Base-by-base conservation (phyloP, 805 yeast species). In the Hanseniaspora lachancei region DNA sequence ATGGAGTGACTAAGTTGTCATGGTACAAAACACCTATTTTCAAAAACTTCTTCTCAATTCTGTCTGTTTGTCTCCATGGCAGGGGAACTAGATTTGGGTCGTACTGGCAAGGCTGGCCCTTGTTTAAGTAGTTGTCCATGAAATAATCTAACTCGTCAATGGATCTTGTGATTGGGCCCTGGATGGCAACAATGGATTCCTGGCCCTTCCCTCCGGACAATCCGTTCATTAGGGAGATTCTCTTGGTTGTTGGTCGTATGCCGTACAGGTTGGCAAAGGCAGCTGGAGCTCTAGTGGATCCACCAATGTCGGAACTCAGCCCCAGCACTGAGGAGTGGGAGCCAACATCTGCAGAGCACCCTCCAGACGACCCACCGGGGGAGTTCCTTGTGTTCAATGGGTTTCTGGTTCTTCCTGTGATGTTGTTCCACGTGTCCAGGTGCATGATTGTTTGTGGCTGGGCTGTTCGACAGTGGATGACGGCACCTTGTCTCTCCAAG, bases 361-460 rank as follows among this genome's bases (percentile, higher is more conserved):
- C 88, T 41, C 84, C 82, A 3, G 85, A 79, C 0, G 84, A 79
- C n/a, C 88, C 88, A 59, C 88, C 87, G 2, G 84, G 74, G 20
- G 84, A 76, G 57, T 81, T 70, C 27, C 73, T 67, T 40, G 80
- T 70, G 60, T 82, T 82, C 66, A 71, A 68, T 0, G 85, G 78
- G 63, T 82, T 82, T 63, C 77, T 71, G 6, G 84, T 73, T 59
- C 79, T 71, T 6, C 86, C 86, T 46, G 72, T 74, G 62, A 82
- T 72, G 68, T 78, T 78, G 66, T 81, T 80, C 62, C 72, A 70
- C 24, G 85, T 77, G 64, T 80, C 84, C 63, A 80, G 68, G 61
- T 82, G 86, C 88, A 82, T 82, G 64, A 82, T 69, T 3, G 80
- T 72, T 64, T 81, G 87, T 5, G 88, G 88, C 65, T 81, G 79